Conservation (phyloP, 73 alveolate genomes). For the Paramecium sonneborni region DNA sequence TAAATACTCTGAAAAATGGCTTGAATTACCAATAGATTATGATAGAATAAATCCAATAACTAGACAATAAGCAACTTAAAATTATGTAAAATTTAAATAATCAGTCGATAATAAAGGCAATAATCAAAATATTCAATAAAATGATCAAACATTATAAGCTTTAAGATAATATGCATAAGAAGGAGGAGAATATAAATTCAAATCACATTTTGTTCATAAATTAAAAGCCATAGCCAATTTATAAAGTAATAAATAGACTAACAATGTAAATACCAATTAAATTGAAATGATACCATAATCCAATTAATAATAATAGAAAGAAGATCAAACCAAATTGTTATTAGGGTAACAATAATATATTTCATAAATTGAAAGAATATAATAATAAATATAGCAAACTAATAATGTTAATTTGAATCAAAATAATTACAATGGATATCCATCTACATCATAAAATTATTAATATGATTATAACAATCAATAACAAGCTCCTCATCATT, state of each 20-base stretch:
- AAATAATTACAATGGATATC: neutral
- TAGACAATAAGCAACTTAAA: neutral
- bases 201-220: neutral
- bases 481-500: neutral
- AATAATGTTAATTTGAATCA: neutral
- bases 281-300: neutral
- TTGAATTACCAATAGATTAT: neutral
- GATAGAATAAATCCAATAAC: constrained; percentile 39
- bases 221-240: neutral
- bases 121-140: neutral
- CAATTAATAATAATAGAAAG: neutral
- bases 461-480: neutral
- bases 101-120: neutral
- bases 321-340: neutral
- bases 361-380: neutral
- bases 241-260: neutral
- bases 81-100: neutral
- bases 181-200: neutral
- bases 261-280: neutral
- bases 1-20: neutral
- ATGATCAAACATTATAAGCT: neutral
- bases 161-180: neutral
- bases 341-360: neutral
- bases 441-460: neutral
- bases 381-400: neutral